These are phyloP conservation scores for Osmanthus fragrans DNA, from an alignment of 257 asterid species.

Conservation along the genomic window DNA sequence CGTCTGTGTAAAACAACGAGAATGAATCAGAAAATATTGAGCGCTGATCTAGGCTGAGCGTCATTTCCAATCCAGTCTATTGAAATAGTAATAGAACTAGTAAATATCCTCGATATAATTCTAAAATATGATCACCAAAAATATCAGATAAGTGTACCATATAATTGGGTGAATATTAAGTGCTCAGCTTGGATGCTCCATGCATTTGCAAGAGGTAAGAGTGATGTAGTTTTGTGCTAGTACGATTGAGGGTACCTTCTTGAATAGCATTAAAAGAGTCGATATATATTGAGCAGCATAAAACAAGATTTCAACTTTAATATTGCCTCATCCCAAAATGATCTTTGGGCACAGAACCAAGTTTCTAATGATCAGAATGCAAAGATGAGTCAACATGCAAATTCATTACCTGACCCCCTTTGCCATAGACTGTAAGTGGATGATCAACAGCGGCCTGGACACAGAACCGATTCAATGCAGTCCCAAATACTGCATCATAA, in stretches of 20 bases:
- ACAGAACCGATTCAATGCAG: slow-evolving; percentile 92
- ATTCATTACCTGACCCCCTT: slow-evolving; percentile 88
- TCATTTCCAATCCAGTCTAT: neutral
- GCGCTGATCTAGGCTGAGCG: neutral
- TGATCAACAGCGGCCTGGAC: slow-evolving; percentile 96
- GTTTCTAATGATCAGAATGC: neutral
- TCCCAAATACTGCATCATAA: slow-evolving; percentile 89
- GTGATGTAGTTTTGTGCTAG: neutral
- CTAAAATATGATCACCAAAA: too few species aligned
- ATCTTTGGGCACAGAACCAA: neutral
- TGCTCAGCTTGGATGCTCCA: neutral
- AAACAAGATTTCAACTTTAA: neutral
- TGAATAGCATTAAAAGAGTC: neutral
- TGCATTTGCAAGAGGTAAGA: neutral
- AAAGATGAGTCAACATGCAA: neutral
- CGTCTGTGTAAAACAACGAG: slow-evolving; percentile 48
- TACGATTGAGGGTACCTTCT: neutral
- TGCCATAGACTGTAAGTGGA: slow-evolving; percentile 94
- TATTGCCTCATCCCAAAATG: neutral
- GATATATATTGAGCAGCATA: neutral
- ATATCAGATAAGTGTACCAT: too few species aligned
- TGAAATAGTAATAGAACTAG: neutral
- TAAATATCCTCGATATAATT: too few species aligned
- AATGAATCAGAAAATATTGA: slow-evolving; percentile 11
- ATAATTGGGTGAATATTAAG: too few species aligned